Conservation (phyloP, 106 monocot genomes). For the Platanthera guangdongensis region DNA sequence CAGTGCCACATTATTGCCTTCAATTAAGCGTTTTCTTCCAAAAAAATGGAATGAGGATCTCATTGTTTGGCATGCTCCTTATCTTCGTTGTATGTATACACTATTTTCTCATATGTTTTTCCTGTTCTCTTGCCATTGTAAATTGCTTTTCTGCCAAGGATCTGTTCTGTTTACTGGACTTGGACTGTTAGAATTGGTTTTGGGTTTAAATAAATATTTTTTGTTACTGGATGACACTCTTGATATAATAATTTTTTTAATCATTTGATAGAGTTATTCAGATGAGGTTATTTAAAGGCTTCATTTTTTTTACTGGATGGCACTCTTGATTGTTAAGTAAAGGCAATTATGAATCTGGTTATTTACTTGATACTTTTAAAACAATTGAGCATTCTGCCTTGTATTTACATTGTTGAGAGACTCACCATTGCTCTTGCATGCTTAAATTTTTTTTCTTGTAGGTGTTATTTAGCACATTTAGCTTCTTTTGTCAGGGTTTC, state of each 20-base stretch:
- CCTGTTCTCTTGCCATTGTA: background rate
- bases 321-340: background rate
- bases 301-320: background rate
- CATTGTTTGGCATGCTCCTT: constrained; percentile 63
- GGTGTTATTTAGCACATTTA: background rate
- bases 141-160: background rate
- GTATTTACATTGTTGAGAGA: background rate
- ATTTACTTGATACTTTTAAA: background rate
- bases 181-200: too few species aligned
- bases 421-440: background rate
- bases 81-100: constrained; percentile 57
- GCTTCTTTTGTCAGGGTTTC: too few species aligned
- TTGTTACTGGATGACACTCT: too few species aligned
- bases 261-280: background rate
- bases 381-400: background rate
- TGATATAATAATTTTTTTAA: background rate
- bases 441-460: background rate
- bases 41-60: constrained; percentile 66
- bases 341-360: background rate
- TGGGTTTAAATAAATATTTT: too few species aligned
- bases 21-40: constrained; percentile 79
- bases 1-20: constrained; percentile 86
- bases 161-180: too few species aligned
- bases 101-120: background rate
- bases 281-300: background rate